Percentiles rank a stretch among this genome's conserved stretches.
phyloP scores from a whole-genome alignment of 2,329 filamentous ascomycete genomes.

The Lasiodiplodia citricola region DNA sequence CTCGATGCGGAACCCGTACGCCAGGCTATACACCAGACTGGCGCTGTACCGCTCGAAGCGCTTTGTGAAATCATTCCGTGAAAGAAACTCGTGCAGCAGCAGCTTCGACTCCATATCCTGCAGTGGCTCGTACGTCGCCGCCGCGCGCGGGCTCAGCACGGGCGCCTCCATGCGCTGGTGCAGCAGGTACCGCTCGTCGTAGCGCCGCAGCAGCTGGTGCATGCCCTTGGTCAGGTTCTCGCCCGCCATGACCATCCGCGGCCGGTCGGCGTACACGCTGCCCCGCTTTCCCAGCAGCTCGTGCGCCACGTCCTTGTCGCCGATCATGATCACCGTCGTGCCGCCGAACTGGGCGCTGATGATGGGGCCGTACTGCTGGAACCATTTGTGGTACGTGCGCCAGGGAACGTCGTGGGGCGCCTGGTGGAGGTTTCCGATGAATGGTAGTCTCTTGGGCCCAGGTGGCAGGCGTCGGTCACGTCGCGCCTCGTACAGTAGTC shows the following conservation, averaged over 20 bases:
- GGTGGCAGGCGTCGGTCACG: conserved; percentile 33
- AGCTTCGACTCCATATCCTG: conserved; percentile 56
- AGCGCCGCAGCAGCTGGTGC: conserved; percentile 50
- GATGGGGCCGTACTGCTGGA: conserved; percentile 39
- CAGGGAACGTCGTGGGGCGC: conserved; percentile 33
- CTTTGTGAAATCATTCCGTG: conserved; percentile 34
- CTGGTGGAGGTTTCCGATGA: conserved; percentile 44
- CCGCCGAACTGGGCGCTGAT: conserved; percentile 37
- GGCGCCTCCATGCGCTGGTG: conserved; percentile 49
- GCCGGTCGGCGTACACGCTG: conserved; percentile 53
- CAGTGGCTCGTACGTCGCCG: conserved; percentile 46
- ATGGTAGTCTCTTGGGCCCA: conserved; percentile 36
- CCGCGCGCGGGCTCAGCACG: conserved; percentile 38
- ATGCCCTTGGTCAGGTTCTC: conserved; percentile 43
- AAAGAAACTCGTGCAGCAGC: conserved; percentile 50
- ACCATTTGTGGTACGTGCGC: conserved; percentile 39
- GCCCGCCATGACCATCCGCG: conserved; percentile 54
- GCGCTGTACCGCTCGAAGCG: conserved; percentile 45
- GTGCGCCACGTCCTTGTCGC: conserved; percentile 57
- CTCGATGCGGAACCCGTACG: conserved; percentile 45
- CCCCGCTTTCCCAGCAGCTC: conserved; percentile 54
- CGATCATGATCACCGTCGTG: conserved; percentile 47
- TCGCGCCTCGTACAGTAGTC: conserved; percentile 28
- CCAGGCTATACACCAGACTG: conserved; percentile 46
- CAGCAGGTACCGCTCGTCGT: conserved; percentile 46